Conservation (phyloP, 2,329 filamentous ascomycete species). For the Achaetomium macrosporum region DNA sequence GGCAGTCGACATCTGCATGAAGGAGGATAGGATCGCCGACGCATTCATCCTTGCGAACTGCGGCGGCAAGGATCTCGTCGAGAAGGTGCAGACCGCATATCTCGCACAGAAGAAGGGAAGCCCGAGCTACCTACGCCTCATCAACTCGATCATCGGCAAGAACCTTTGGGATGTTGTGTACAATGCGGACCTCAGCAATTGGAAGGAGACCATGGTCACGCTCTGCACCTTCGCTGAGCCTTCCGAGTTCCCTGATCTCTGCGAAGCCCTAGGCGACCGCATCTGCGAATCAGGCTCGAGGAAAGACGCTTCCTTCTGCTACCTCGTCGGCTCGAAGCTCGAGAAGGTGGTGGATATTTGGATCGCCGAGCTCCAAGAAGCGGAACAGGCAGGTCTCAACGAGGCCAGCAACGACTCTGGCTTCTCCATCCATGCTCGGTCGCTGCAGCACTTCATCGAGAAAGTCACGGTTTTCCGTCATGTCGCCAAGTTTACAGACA, state of each 20-base stretch:
- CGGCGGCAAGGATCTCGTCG: conserved; percentile 84
- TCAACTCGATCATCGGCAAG: conserved; percentile 89
- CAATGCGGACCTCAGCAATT: conserved; percentile 86
- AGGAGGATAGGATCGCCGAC: conserved; percentile 86
- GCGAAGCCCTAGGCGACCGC: conserved; percentile 88
- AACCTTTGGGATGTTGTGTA: conserved; percentile 98
- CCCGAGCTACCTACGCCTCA: conserved; percentile 85
- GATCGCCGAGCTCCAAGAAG: conserved; percentile 82
- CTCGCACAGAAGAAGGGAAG: conserved; percentile 74
- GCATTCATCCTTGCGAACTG: conserved; percentile 98
- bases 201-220: conserved; percentile 96
- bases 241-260: conserved; percentile 87
- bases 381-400: conserved; percentile 68
- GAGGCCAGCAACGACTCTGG: conserved; percentile 66
- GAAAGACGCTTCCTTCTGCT: conserved; percentile 95
- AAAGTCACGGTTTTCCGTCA: conserved; percentile 96
- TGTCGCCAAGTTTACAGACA: conserved; percentile 85
- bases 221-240: conserved; percentile 93
- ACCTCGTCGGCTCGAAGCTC: conserved; percentile 88
- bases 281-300: conserved; percentile 71
- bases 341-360: conserved; percentile 96
- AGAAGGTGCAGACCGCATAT: conserved; percentile 90
- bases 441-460: conserved; percentile 90
- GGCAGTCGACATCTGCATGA: conserved; percentile 81
- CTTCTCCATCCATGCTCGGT: conserved; percentile 86